These are phyloP conservation scores for Saccharomycopsis fermentans DNA, from an alignment of 805 yeast species.

Conservation along the genomic window DNA sequence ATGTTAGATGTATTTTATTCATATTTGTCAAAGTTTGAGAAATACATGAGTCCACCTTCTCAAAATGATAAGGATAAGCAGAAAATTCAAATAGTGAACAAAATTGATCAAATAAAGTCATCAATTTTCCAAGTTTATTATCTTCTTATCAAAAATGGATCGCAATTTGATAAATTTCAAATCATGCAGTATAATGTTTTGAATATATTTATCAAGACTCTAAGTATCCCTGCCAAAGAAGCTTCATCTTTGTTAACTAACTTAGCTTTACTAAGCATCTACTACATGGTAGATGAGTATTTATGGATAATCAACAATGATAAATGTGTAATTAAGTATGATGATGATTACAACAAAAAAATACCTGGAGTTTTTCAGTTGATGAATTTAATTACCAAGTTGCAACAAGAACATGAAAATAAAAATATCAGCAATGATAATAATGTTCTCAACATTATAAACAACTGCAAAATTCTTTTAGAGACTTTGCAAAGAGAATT, in stretches of 20 bases:
- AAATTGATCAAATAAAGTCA: neutral
- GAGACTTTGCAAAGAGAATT: slow-evolving; percentile 2
- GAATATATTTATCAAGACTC: neutral
- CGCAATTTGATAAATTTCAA: slow-evolving; percentile 12
- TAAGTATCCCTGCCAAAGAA: neutral
- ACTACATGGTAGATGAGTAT: slow-evolving; percentile 3
- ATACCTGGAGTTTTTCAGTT: neutral
- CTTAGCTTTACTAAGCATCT: neutral
- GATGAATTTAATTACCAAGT: neutral
- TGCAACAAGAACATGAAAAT: neutral
- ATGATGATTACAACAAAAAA: slow-evolving; percentile 1
- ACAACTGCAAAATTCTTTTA: neutral
- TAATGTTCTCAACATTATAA: slow-evolving; percentile 15
- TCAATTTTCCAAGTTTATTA: slow-evolving; percentile 3
- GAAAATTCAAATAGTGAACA: neutral
- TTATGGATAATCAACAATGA: slow-evolving; percentile 1
- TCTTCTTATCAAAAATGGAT: neutral
- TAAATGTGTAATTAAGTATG: neutral
- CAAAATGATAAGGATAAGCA: neutral
- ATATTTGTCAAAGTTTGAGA: neutral
- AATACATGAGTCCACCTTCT: neutral
- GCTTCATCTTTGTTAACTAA: neutral
- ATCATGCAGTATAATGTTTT: slow-evolving; percentile 6
- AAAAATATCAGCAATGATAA: neutral
- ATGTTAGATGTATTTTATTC: neutral